phyloP scores from a whole-genome alignment of 2,329 filamentous ascomycete genomes.

The Colletotrichum graminicola region DNA sequence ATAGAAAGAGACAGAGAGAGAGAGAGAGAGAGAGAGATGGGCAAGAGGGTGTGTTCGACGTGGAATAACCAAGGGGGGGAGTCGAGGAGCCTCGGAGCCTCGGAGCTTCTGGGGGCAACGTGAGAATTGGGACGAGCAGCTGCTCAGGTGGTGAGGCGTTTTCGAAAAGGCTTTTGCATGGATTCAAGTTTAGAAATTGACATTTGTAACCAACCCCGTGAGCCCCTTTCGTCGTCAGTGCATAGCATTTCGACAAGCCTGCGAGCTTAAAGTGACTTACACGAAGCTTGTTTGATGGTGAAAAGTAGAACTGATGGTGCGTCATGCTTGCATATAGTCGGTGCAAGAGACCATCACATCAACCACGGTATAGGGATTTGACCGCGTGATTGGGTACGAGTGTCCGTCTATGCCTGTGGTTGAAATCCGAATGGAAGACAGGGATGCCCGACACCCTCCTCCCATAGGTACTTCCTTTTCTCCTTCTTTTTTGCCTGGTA shows the following conservation, averaged over 20 bases:
- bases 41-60: not conserved
- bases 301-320: conserved; percentile 35
- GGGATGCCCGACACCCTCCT: conserved; percentile 26
- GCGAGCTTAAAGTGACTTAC: conserved; percentile 30
- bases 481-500: no score
- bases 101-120: conserved; percentile 9
- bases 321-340: conserved; percentile 38
- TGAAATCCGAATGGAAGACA: conserved; percentile 29
- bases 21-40: not conserved
- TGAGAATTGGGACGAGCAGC: conserved; percentile 28
- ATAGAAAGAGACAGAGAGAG: not conserved
- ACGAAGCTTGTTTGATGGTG: conserved; percentile 37
- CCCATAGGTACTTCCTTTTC: not conserved
- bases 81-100: conserved; percentile 27
- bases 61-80: not conserved
- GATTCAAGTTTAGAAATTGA: conserved; percentile 22
- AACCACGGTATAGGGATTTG: conserved; percentile 15
- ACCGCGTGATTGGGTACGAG: conserved; percentile 28
- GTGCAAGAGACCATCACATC: conserved; percentile 12
- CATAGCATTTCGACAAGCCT: conserved; percentile 21
- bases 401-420: not conserved
- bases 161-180: conserved; percentile 26
- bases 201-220: conserved; percentile 23
- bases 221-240: conserved; percentile 35
- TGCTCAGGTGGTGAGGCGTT: conserved; percentile 19